Conservation (phyloP, 768 basidiomycete species). For the Rhizopogon sp. region DNA sequence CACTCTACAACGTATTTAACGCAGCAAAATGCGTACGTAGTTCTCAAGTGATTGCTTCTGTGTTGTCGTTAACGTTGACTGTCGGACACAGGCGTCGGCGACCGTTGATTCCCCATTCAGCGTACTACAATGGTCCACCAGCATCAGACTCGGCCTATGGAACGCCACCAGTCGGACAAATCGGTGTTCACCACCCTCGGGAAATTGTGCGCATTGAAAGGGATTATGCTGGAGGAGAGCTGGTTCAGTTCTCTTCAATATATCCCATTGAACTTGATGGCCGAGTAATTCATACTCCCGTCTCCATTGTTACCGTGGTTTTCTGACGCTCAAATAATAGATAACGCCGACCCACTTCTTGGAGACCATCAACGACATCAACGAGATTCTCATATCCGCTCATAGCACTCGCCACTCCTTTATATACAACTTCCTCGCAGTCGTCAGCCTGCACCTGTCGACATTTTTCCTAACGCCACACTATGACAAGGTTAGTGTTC, state of each 20-base stretch:
- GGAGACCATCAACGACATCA: slow-evolving; percentile 87
- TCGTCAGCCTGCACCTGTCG: slow-evolving; percentile 79
- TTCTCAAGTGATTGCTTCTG: slow-evolving; percentile 2
- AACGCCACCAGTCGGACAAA: slow-evolving; percentile 73
- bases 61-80: slow-evolving; percentile 14
- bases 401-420: slow-evolving; percentile 71
- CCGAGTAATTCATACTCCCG: slow-evolving; percentile 50
- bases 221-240: slow-evolving; percentile 88
- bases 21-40: slow-evolving; percentile 40
- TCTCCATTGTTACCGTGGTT: neutral
- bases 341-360: slow-evolving; percentile 88
- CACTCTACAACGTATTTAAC: slow-evolving; percentile 39
- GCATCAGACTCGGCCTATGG: slow-evolving; percentile 75
- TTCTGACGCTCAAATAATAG: slow-evolving; percentile 32
- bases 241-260: slow-evolving; percentile 83
- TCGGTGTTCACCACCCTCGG: slow-evolving; percentile 86
- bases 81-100: slow-evolving; percentile 29
- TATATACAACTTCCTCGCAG: slow-evolving; percentile 73
- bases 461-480: slow-evolving; percentile 64
- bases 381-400: slow-evolving; percentile 82
- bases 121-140: slow-evolving; percentile 83
- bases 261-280: slow-evolving; percentile 93
- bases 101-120: slow-evolving; percentile 65
- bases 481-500: slow-evolving; percentile 65
- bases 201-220: slow-evolving; percentile 90